Evolutionary conservation across 768 basidiomycete species (phyloP).

Genomic region (Podaxis sp.): DNA sequence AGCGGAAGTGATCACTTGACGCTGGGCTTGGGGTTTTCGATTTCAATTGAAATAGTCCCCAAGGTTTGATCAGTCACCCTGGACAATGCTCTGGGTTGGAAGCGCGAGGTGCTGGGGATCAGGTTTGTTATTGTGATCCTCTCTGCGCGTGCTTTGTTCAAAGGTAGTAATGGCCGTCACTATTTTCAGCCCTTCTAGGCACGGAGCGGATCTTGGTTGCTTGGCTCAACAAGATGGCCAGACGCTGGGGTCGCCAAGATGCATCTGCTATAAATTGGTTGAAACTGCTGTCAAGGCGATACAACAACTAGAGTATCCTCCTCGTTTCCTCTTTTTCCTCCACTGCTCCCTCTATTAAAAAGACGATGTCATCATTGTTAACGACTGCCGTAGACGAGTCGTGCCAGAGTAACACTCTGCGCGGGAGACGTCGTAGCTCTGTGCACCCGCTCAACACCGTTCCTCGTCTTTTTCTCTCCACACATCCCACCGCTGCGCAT

Average conservation of each 20-base stretch:
- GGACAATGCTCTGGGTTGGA: background rate
- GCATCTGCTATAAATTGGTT: background rate
- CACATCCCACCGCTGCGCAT: background rate
- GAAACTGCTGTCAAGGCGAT: background rate
- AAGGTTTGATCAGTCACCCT: background rate
- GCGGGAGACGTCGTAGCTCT: constrained; percentile 36
- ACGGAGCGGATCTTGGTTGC: constrained; percentile 9
- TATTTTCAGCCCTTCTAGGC: background rate
- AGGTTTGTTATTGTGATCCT: background rate
- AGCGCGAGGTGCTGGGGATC: background rate
- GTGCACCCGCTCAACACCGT: constrained; percentile 26
- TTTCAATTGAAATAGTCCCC: background rate
- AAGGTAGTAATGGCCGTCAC: background rate
- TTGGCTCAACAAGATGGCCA: background rate
- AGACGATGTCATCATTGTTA: constrained; percentile 3
- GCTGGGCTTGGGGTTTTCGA: background rate
- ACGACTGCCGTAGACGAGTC: constrained; percentile 21
- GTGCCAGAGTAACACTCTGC: constrained; percentile 26
- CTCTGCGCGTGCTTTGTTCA: background rate
- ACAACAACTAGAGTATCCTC: background rate
- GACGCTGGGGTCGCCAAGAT: background rate
- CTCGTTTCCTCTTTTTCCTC: background rate
- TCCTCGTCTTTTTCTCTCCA: constrained; percentile 22
- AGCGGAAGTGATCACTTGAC: background rate
- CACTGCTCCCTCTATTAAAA: background rate